Evolutionary conservation across 1,139 yeast genomes (phyloP).

Genomic region (Blastobotrys illinoisensis): DNA sequence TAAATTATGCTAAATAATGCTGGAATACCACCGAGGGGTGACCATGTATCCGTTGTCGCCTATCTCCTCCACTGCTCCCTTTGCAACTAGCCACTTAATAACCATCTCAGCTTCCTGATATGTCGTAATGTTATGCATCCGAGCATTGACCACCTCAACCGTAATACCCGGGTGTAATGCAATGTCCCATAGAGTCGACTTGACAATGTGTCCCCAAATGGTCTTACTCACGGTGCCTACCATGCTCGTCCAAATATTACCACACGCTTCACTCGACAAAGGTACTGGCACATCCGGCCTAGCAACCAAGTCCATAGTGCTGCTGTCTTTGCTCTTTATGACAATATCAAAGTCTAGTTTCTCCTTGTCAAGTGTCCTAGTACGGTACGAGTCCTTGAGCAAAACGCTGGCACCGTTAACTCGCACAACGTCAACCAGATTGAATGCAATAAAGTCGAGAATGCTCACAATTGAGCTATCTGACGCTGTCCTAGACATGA

Average conservation of each 20-base stretch:
- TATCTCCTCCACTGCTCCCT: constrained; percentile 39
- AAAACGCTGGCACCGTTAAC: constrained; percentile 39
- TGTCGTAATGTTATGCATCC: constrained; percentile 42
- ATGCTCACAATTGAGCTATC: constrained; percentile 55
- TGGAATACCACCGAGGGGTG: constrained; percentile 47
- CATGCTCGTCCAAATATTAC: constrained; percentile 68
- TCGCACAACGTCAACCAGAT: constrained; percentile 41
- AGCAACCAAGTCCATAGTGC: constrained; percentile 8
- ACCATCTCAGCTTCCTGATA: constrained; percentile 46
- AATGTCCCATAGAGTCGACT: constrained; percentile 50
- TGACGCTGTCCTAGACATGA: constrained; percentile 53
- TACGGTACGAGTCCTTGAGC: constrained; percentile 50
- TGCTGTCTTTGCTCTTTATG: constrained; percentile 17
- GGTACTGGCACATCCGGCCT: constrained; percentile 30
- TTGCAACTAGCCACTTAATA: constrained; percentile 52
- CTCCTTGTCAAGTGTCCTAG: constrained; percentile 56
- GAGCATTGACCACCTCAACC: constrained; percentile 31
- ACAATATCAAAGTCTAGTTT: constrained; percentile 58
- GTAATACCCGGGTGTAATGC: constrained; percentile 55
- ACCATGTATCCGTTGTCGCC: constrained; percentile 47
- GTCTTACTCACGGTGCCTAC: constrained; percentile 52
- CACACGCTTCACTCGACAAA: constrained; percentile 58
- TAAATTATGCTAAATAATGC: constrained; percentile 12
- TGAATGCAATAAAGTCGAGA: constrained; percentile 41
- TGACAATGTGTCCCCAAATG: constrained; percentile 56